phyloP scores from a whole-genome alignment of 257 asterid species.

The Solanum sitiens region DNA sequence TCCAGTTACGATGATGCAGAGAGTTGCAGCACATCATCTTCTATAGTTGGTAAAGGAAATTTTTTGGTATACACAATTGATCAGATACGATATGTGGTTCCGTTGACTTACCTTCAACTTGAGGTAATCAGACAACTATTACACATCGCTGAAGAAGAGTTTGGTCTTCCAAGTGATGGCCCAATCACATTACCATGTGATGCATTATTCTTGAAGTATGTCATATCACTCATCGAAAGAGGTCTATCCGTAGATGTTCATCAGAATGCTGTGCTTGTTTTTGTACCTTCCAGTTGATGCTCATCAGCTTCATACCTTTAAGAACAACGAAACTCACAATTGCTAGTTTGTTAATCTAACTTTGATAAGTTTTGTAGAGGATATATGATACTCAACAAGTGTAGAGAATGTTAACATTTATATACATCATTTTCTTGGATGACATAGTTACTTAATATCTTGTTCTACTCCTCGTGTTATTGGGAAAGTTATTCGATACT shows the following conservation, averaged over 20 bases:
- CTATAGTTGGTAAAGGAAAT: slow-evolving; percentile 3
- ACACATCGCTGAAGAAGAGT: slow-evolving; percentile 19
- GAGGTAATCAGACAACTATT: slow-evolving; percentile 6
- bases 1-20: background rate
- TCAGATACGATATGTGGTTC: slow-evolving; percentile 6
- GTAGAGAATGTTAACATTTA: background rate
- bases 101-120: slow-evolving; percentile 10
- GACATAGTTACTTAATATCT: background rate
- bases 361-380: background rate
- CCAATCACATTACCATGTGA: background rate
- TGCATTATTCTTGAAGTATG: background rate
- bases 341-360: background rate
- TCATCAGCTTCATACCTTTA: background rate
- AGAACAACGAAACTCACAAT: background rate
- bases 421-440: background rate
- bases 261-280: slow-evolving; percentile 9
- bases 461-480: background rate
- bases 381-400: background rate
- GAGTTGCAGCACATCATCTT: background rate
- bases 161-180: background rate
- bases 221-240: background rate
- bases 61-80: background rate
- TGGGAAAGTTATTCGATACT: background rate
- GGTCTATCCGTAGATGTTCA: background rate
- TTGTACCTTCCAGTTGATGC: background rate